Evolutionary conservation across 768 basidiomycete genomes (phyloP), one percentile per base, ranked within the genome.

Genomic region (Boletus vinaceobasis): DNA sequence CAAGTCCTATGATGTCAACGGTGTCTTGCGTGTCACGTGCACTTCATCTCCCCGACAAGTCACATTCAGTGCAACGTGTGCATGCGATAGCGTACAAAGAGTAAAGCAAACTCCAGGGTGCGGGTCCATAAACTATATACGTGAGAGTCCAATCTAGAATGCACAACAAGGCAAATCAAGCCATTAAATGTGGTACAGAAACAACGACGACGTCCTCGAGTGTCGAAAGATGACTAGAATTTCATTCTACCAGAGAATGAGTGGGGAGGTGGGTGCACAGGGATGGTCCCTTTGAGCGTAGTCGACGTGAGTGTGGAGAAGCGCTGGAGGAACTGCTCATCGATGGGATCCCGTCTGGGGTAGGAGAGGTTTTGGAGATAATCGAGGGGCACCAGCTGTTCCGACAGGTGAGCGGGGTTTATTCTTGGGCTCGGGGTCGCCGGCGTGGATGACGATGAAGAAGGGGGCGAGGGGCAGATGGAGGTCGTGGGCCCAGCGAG

Each of bases 241-340:
- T 53, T 53, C 66, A 69, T 62, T 62, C 66, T 66, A 19, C 65
- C 62, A 5, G 68, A 68, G 60, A 64, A 59, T 29, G 66, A 58
- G 17, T 52, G 60, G 3, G 65, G 17, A 43, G 50, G 63, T 1
- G 66, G 50, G 52, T 61, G 59, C 9, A 21, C 57, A 10, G 58
- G n/a, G n/a, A 50, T 15, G 5, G 56, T 11, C 3, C 53, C 55
- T 37, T 66, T 70, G 47, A 62, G 58, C 21, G 57, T 38, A 19
- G 61, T 50, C 46, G 60, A 61, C 8, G 66, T 48, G 38, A 69
- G 56, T 0, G 65, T 73, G 38, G 77, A 73, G 62, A 88, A 83
- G 26, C 81, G 79, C 59, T 82, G 79, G 46, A 88, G 71, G 51
- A 84, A 72, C 54, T 83, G 81, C 60, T 87, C 85, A 62, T 87